Conservation (phyloP, 2,329 filamentous ascomycete species). For the Exophiala dermatitidis region DNA sequence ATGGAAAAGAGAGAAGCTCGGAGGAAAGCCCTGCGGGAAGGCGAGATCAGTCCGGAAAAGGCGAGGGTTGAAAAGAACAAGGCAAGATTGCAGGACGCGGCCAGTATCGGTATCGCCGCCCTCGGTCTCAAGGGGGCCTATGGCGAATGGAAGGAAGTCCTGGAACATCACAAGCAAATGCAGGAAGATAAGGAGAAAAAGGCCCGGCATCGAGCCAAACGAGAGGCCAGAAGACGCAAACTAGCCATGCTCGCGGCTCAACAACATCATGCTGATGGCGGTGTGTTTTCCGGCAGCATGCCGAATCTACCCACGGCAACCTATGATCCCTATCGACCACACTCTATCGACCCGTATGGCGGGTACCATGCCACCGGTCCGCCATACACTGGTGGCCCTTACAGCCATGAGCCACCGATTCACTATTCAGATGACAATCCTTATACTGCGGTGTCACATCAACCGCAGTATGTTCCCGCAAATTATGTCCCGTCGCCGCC, state of each 20-base stretch:
- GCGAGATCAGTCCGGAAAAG: constrained; percentile 56
- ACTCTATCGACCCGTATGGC: background rate
- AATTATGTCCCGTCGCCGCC: background rate
- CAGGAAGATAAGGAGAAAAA: constrained; percentile 48
- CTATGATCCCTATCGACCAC: constrained; percentile 7
- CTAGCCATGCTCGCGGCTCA: constrained; percentile 16
- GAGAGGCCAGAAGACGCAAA: constrained; percentile 25
- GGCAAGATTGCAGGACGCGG: constrained; percentile 56
- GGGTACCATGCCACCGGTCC: background rate
- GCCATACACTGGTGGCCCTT: background rate
- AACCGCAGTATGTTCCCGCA: background rate
- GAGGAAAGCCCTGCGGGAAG: constrained; percentile 53
- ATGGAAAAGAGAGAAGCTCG: constrained; percentile 58
- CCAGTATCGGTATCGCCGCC: constrained; percentile 60
- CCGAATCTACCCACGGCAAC: constrained; percentile 14
- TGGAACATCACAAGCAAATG: constrained; percentile 52
- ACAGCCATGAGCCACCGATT: background rate
- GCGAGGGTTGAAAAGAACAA: constrained; percentile 57
- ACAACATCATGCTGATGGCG: constrained; percentile 16
- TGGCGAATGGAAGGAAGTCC: constrained; percentile 61
- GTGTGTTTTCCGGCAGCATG: constrained; percentile 15
- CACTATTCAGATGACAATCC: constrained; percentile 2
- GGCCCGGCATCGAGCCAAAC: constrained; percentile 29
- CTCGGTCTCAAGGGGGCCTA: constrained; percentile 61
- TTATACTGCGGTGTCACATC: background rate